Conservation (phyloP, 2,329 filamentous ascomycete genomes). For the Salinomyces thailandicus region DNA sequence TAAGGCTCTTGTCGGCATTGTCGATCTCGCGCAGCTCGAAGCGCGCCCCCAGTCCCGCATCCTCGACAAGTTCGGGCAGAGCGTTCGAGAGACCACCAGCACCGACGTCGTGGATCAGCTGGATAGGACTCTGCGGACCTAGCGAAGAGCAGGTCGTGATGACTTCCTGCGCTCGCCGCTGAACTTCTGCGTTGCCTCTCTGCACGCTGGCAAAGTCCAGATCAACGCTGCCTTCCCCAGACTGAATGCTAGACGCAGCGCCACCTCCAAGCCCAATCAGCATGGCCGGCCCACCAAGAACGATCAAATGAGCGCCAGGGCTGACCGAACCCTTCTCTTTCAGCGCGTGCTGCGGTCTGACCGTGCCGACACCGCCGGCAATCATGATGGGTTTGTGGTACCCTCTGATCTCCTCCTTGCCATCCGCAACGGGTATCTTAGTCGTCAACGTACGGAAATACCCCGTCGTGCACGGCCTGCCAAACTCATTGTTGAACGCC, state of each 20-base stretch:
- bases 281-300: conserved; percentile 94
- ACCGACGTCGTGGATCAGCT: conserved; percentile 95
- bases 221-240: conserved; percentile 78
- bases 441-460: conserved; percentile 86
- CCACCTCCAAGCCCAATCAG: conserved; percentile 92
- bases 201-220: conserved; percentile 97
- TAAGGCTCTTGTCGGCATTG: conserved; percentile 83
- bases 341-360: conserved; percentile 79
- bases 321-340: conserved; percentile 72
- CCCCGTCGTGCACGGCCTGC: conserved; percentile 74
- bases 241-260: conserved; percentile 83
- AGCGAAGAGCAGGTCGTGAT: conserved; percentile 88
- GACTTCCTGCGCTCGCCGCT: conserved; percentile 91
- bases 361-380: conserved; percentile 86
- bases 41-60: conserved; percentile 78
- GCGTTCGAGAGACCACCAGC: conserved; percentile 81
- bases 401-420: conserved; percentile 63
- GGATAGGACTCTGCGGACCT: conserved; percentile 76
- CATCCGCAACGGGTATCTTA: conserved; percentile 50
- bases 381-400: conserved; percentile 99
- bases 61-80: conserved; percentile 80
- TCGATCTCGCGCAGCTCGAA: conserved; percentile 95
- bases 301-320: conserved; percentile 80
- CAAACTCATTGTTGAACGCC: conserved; percentile 96
- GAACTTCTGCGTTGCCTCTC: conserved; percentile 91